Evolutionary conservation across 2,329 filamentous ascomycete species (phyloP), one percentile per base, ranked within the genome.

Genomic region (Claviceps maximensis): DNA sequence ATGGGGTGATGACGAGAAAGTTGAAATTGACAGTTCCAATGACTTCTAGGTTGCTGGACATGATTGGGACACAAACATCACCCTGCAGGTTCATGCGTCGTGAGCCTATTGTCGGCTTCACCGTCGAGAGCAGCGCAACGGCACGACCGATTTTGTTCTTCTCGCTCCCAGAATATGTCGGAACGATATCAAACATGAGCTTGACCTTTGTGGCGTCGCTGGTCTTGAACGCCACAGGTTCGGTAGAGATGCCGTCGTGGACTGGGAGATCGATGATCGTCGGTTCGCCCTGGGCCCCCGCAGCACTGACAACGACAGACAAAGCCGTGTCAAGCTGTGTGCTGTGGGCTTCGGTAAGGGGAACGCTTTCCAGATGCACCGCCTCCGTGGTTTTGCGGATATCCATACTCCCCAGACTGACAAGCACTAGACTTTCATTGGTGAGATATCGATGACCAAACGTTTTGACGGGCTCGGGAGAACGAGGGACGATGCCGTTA

Each of bases 11-110:
- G 62, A 97, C 80, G 33, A 95, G 72, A 65, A 97, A 97, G 67
- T 96, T 96, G 75, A 98, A 98, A 62, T 95, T 95, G 59, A 98
- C 87, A 0, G 85, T 83, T 17, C 93, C 94, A 59, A 98, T 96
- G 10, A 97, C 84, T 55, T 97, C 91, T 36, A 97, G 72, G 55
- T 79, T 87, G 38, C 84, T 83, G 33, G 87, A 87, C 62, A 97
- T 78, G 57, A 98, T 93, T 0, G 93, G 93, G 10, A 98, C 86
- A 55, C 86, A 91, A 40, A 95, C 80, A 63, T 97, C 93, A 21
- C 90, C 90, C 67, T 96, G 89, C 9, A 98, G 74, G 52, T 86
- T 91, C 73, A 93, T 93, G n/a, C 89, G 81, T 62, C 91, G 88
- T 6, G 84, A 81, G 2, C 90, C 91, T 48, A 97, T 75, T 2